These are phyloP conservation scores for Alectoria sarmentosa DNA, from an alignment of 495 filamentous ascomycete species.

Conservation along the genomic window DNA sequence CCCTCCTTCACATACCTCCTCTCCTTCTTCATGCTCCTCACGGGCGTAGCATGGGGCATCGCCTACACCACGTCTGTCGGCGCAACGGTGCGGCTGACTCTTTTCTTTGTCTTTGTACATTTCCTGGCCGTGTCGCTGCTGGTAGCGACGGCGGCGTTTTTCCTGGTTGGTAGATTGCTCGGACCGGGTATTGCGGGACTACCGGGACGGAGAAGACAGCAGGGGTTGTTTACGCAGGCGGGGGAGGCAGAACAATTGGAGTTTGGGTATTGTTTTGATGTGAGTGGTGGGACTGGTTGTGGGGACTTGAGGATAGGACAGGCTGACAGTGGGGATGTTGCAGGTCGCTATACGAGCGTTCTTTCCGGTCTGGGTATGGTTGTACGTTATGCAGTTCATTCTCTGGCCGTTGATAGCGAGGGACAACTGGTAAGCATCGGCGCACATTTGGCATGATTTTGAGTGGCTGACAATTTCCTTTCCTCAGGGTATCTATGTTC, in stretches of 20 bases:
- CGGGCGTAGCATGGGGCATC: slow-evolving; percentile 65
- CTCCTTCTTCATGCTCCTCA: slow-evolving; percentile 65
- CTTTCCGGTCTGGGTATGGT: slow-evolving; percentile 65
- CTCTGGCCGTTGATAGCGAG: slow-evolving; percentile 54
- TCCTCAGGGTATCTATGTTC: slow-evolving; percentile 51
- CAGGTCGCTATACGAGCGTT: slow-evolving; percentile 67
- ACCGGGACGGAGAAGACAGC: slow-evolving; percentile 41
- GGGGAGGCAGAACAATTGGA: slow-evolving; percentile 54
- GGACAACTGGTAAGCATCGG: slow-evolving; percentile 39
- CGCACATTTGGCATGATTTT: background rate
- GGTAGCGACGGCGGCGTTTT: slow-evolving; percentile 55
- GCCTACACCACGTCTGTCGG: slow-evolving; percentile 55
- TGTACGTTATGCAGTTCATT: slow-evolving; percentile 68
- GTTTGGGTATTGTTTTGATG: slow-evolving; percentile 77
- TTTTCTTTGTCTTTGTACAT: slow-evolving; percentile 61
- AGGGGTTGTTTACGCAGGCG: slow-evolving; percentile 51
- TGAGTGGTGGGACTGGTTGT: slow-evolving; percentile 30
- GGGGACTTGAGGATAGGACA: background rate
- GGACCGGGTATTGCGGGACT: slow-evolving; percentile 47
- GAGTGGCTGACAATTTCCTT: background rate
- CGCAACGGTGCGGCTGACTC: slow-evolving; percentile 50
- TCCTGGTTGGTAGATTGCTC: slow-evolving; percentile 56
- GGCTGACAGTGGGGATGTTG: slow-evolving; percentile 1
- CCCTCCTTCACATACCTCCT: slow-evolving; percentile 74
- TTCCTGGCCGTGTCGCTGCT: slow-evolving; percentile 57